phyloP scores from a whole-genome alignment of 2,329 filamentous ascomycete species.

The Endocalyx cinctus region DNA sequence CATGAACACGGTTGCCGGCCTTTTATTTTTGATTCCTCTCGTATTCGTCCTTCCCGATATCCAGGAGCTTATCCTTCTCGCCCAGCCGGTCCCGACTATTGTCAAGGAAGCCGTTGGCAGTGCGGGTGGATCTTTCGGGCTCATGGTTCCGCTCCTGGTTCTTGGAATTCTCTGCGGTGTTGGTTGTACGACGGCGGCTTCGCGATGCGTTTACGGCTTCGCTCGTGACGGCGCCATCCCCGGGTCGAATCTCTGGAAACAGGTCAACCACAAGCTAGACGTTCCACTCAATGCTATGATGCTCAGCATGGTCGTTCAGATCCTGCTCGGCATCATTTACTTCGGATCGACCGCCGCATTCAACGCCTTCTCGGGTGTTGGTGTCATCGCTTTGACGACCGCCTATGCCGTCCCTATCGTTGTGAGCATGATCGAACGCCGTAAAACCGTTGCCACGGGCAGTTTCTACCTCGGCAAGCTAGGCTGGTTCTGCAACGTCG shows the following conservation, averaged over 20 bases:
- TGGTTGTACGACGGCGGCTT: conserved; percentile 64
- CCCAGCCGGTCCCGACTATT: conserved; percentile 62
- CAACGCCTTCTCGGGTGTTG: conserved; percentile 66
- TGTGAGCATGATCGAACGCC: conserved; percentile 57
- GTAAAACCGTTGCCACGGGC: conserved; percentile 52
- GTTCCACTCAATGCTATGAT: conserved; percentile 69
- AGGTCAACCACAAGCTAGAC: conserved; percentile 57
- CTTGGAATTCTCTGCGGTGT: conserved; percentile 64
- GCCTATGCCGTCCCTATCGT: conserved; percentile 65
- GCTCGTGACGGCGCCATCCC: conserved; percentile 67
- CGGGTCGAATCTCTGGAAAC: conserved; percentile 55
- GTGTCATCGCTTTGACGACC: conserved; percentile 64
- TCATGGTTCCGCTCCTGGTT: conserved; percentile 61
- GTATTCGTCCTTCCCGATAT: conserved; percentile 66
- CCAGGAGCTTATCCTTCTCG: conserved; percentile 45
- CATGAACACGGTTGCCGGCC: conserved; percentile 62
- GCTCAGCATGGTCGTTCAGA: conserved; percentile 62
- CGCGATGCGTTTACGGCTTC: conserved; percentile 65
- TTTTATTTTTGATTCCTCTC: conserved; percentile 65
- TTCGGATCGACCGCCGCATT: conserved; percentile 67
- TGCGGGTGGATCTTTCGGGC: conserved; percentile 55
- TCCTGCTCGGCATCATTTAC: conserved; percentile 62
- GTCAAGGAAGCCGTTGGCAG: conserved; percentile 59
- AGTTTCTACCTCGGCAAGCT: conserved; percentile 59
- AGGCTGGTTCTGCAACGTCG: conserved; percentile 57